Evolutionary conservation across 805 yeast genomes (phyloP).

Genomic region (Candida silvicultrix): DNA sequence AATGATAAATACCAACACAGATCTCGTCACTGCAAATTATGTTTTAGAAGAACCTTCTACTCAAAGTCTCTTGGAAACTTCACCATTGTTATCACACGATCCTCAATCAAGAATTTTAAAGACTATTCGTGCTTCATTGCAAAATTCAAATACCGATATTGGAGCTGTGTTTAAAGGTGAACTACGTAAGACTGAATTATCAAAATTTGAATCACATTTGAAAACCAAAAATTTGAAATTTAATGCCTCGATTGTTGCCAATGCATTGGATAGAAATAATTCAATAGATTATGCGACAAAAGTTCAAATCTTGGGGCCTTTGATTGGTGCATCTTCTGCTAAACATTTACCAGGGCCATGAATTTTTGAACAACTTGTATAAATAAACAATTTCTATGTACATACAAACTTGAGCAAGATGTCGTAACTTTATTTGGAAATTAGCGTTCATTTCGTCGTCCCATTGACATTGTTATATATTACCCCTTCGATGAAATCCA

Average conservation of each 20-base stretch:
- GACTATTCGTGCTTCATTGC: conserved; percentile 5
- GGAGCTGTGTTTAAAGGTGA: conserved; percentile 15
- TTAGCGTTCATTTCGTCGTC: not conserved
- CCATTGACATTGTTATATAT: conserved; percentile 11
- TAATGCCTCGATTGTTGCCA: conserved; percentile 21
- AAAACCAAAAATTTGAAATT: conserved; percentile 13
- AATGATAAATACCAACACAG: too few species aligned
- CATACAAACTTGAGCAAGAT: too few species aligned
- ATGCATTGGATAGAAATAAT: conserved; percentile 20
- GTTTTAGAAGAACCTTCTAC: not conserved
- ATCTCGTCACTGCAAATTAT: not conserved
- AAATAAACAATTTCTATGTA: too few species aligned
- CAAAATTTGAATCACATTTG: conserved; percentile 2
- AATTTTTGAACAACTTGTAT: too few species aligned
- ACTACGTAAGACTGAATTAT: not conserved
- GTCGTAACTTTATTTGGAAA: too few species aligned
- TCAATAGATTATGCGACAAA: conserved; percentile 16
- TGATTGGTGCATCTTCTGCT: conserved; percentile 22
- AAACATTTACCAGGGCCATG: conserved; percentile 11
- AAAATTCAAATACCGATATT: conserved; percentile 10
- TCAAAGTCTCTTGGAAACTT: not conserved
- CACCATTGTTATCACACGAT: not conserved
- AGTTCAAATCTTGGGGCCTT: conserved; percentile 19
- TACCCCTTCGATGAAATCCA: conserved; percentile 21
- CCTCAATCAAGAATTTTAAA: conserved; percentile 10